A percentile compares a stretch with the other conserved stretches of the same genome.
Conservation (phyloP, 2,329 filamentous ascomycete genomes). For the Cytospora leucostoma region DNA sequence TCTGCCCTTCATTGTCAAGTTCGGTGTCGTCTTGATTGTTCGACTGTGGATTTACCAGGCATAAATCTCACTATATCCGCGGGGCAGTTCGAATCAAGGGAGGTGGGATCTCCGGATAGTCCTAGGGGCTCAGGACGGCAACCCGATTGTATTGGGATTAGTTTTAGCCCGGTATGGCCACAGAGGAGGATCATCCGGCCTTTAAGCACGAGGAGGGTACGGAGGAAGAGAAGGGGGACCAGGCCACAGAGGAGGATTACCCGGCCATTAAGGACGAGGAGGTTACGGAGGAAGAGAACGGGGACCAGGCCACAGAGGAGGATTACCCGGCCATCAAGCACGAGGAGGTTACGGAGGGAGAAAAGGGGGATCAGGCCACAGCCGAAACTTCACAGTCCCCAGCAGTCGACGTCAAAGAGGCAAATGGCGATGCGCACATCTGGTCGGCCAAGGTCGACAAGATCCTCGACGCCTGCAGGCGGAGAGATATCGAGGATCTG, state of each 20-base stretch:
- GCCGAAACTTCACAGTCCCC: conserved; percentile 13
- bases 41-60: neutral
- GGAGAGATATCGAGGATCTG: conserved; percentile 57
- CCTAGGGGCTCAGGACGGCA: neutral
- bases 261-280: neutral
- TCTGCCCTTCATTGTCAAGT: neutral
- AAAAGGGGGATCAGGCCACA: conserved; percentile 1
- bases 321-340: neutral
- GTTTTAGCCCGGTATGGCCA: conserved; percentile 6
- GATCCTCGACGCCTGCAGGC: conserved; percentile 62
- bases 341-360: neutral
- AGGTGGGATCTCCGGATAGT: neutral
- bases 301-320: neutral
- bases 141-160: neutral
- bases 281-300: neutral
- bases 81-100: neutral
- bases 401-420: neutral
- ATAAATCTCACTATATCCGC: neutral
- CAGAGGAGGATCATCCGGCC: conserved; percentile 7
- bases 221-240: conserved; percentile 1
- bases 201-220: neutral
- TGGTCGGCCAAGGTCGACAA: conserved; percentile 41
- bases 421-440: neutral
- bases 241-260: conserved; percentile 16
- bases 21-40: neutral